phyloP scores from a whole-genome alignment of 2,329 filamentous ascomycete genomes.

The Elsinoe ampelina region DNA sequence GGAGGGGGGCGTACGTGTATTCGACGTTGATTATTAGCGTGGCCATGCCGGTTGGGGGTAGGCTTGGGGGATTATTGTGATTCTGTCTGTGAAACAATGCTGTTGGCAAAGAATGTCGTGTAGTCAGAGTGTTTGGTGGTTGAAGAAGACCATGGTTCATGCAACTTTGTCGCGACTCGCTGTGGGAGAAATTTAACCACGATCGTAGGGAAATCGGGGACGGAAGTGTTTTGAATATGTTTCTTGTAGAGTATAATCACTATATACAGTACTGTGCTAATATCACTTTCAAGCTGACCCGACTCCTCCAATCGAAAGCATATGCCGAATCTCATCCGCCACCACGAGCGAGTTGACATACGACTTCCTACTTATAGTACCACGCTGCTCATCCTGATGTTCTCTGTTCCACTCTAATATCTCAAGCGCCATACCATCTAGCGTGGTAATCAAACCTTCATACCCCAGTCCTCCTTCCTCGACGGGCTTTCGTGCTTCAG shows the following conservation, averaged over 20 bases:
- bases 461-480: neutral
- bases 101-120: too few species aligned
- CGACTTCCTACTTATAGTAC: neutral
- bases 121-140: neutral
- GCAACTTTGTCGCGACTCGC: neutral
- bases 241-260: neutral
- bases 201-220: too few species aligned
- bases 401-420: neutral
- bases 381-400: neutral
- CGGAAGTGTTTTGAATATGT: too few species aligned
- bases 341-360: neutral
- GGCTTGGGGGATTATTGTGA: too few species aligned
- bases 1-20: constrained; percentile 51
- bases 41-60: neutral
- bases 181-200: too few species aligned
- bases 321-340: neutral
- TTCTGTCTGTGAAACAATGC: too few species aligned
- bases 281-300: neutral
- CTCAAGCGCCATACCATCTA: neutral
- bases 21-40: constrained; percentile 43
- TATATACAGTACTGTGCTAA: neutral
- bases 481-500: neutral
- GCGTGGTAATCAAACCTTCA: neutral
- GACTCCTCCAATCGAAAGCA: neutral
- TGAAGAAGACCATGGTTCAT: neutral